Evolutionary conservation across 2,329 filamentous ascomycete genomes (phyloP).

Genomic region (Ophiostoma triangulosporum): DNA sequence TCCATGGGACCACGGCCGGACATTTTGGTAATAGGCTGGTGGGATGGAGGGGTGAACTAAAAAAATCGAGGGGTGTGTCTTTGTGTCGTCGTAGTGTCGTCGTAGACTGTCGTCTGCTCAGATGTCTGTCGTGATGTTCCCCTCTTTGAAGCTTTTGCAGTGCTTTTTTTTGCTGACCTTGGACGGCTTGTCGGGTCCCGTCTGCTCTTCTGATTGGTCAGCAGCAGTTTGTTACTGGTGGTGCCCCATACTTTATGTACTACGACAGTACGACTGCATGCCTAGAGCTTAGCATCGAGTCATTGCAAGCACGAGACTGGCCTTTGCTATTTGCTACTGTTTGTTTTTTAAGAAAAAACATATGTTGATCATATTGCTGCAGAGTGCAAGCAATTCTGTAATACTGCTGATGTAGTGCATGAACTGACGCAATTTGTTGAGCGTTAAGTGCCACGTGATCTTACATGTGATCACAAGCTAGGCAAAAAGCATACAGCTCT

Average conservation of each 20-base stretch:
- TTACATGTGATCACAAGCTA: neutral
- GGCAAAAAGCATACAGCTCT: neutral
- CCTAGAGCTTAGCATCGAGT: neutral
- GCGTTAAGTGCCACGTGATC: neutral
- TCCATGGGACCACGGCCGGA: conserved; percentile 29
- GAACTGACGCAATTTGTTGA: too few relatives aligned
- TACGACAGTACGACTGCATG: neutral
- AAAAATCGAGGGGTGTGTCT: neutral
- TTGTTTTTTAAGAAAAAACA: too few relatives aligned
- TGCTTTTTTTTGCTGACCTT: conserved; percentile 2
- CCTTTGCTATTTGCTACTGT: too few relatives aligned
- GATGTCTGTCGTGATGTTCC: too few relatives aligned
- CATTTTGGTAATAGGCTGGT: conserved; percentile 17
- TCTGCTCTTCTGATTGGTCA: neutral
- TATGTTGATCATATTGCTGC: too few relatives aligned
- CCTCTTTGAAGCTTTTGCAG: conserved; percentile 3
- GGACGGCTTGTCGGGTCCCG: neutral
- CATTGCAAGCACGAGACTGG: too few relatives aligned
- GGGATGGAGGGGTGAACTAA: neutral
- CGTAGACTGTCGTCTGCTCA: neutral
- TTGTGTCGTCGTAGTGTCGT: neutral
- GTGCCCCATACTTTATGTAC: neutral
- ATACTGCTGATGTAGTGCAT: too few relatives aligned
- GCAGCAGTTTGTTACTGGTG: neutral
- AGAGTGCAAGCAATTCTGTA: too few relatives aligned